These are phyloP conservation scores for Penicillium sp. DNA, from an alignment of 2,329 filamentous ascomycete genomes.

Conservation along the genomic window DNA sequence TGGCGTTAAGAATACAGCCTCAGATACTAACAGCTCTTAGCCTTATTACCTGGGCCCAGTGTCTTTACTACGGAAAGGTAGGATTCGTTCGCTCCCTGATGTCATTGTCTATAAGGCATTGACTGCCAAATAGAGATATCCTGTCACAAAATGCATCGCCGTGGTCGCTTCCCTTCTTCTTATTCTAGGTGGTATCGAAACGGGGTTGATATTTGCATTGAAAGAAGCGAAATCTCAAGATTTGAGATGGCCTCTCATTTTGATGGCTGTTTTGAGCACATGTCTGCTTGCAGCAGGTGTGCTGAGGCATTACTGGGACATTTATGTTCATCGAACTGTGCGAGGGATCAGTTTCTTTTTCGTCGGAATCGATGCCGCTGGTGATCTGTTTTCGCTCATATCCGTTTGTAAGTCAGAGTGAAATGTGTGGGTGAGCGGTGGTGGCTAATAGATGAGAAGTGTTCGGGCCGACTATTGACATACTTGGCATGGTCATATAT, in stretches of 20 bases:
- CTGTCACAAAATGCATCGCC: constrained; percentile 48
- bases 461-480: constrained; percentile 41
- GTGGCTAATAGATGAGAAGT: constrained; percentile 15
- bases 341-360: constrained; percentile 72
- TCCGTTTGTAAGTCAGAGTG: constrained; percentile 50
- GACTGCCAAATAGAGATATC: constrained; percentile 50
- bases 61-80: constrained; percentile 53
- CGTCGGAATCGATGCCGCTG: constrained; percentile 67
- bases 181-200: constrained; percentile 61
- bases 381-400: constrained; percentile 65
- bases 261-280: constrained; percentile 68
- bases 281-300: constrained; percentile 65
- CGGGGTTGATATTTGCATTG: constrained; percentile 59
- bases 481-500: constrained; percentile 67
- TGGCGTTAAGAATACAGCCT: constrained; percentile 56
- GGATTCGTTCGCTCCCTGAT: neutral
- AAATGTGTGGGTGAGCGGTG: neutral
- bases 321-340: constrained; percentile 65
- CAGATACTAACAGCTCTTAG: constrained; percentile 56
- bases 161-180: constrained; percentile 54
- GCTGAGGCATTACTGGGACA: constrained; percentile 67
- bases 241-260: constrained; percentile 60
- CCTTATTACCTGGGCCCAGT: constrained; percentile 56
- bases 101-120: neutral
- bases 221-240: constrained; percentile 46